phyloP scores from a whole-genome alignment of 140 eudicot species.

The Ambrosia hybrid region DNA sequence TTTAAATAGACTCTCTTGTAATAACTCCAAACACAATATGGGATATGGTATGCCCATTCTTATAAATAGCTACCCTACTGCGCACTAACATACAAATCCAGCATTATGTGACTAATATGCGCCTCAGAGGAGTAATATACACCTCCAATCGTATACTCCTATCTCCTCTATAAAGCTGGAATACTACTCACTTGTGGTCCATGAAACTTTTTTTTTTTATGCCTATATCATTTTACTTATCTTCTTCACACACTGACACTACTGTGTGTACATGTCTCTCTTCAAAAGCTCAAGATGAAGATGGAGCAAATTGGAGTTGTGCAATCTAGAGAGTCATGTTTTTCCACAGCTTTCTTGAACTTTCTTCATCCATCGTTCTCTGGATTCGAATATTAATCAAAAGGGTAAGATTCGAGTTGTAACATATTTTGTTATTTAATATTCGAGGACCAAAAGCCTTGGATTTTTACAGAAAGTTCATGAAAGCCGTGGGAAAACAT shows the following conservation, averaged over 20 bases:
- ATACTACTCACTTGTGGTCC: constrained; percentile 45
- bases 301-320: constrained; percentile 12
- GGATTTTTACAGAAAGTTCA: background rate
- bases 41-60: constrained; percentile 3
- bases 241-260: constrained; percentile 11
- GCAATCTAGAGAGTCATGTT: constrained; percentile 49
- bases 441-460: background rate
- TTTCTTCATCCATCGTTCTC: constrained; percentile 19
- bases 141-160: constrained; percentile 35
- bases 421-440: background rate
- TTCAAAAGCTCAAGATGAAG: background rate
- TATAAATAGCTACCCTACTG: constrained; percentile 38
- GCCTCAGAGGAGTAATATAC: constrained; percentile 36
- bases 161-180: constrained; percentile 40
- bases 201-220: constrained; percentile 27
- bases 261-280: background rate
- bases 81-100: constrained; percentile 46
- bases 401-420: background rate
- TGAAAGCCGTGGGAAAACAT: background rate
- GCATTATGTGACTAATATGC: constrained; percentile 48
- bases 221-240: constrained; percentile 26
- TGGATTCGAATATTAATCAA: background rate
- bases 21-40: constrained; percentile 1
- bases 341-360: constrained; percentile 98
- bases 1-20: background rate